phyloP scores from a whole-genome alignment of 2,329 filamentous ascomycete genomes.

The Cercospora beticola region DNA sequence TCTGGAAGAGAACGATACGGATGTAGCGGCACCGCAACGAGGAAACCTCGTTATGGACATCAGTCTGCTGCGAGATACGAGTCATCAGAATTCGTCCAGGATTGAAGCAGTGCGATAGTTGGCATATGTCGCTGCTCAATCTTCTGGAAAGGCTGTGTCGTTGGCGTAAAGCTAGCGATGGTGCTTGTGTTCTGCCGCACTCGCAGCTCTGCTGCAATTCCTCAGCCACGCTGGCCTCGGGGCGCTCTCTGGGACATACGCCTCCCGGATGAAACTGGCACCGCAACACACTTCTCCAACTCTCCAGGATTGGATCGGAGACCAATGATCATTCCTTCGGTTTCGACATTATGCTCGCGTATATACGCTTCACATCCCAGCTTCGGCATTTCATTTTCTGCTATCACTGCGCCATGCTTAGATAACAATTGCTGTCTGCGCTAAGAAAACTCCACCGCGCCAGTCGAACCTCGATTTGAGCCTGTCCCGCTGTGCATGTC shows the following conservation, averaged over 20 bases:
- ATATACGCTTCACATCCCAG: background rate
- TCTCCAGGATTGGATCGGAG: background rate
- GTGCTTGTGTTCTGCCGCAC: background rate
- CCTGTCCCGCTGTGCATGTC: background rate
- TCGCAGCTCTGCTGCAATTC: background rate
- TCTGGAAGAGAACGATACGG: conserved; percentile 29
- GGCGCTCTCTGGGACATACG: background rate
- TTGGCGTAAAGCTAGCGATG: background rate
- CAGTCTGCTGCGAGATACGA: conserved; percentile 17
- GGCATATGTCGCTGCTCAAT: background rate
- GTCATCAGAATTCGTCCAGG: conserved; percentile 3
- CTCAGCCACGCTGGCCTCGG: background rate
- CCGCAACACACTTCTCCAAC: background rate
- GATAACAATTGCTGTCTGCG: background rate
- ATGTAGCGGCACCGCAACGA: conserved; percentile 31
- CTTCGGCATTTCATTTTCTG: background rate
- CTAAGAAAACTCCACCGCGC: background rate
- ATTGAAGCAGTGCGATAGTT: background rate
- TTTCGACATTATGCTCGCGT: background rate
- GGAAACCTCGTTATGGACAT: conserved; percentile 34
- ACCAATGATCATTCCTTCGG: background rate
- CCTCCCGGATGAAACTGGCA: background rate
- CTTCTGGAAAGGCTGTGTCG: background rate
- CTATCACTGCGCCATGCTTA: background rate
- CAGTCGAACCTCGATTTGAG: background rate